These are phyloP conservation scores for Candida montana DNA, from an alignment of 805 yeast species.

Conservation along the genomic window DNA sequence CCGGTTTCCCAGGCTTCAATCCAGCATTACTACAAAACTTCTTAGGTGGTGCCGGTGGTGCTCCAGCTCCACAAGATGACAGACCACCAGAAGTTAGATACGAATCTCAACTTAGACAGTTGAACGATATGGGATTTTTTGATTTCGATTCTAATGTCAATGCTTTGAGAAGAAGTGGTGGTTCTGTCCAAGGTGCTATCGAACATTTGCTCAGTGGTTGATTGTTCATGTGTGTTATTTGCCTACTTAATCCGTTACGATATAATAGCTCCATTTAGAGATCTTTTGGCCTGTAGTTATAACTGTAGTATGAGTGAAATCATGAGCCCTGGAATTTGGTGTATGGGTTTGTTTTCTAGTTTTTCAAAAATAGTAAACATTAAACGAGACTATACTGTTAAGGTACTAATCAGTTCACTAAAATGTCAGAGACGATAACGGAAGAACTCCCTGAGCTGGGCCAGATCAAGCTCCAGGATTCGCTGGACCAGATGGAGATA, in stretches of 20 bases:
- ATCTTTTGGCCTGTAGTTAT: too few relatives aligned
- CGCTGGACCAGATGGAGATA: constrained; percentile 26
- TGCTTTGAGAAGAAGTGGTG: constrained; percentile 93
- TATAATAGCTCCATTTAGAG: too few relatives aligned
- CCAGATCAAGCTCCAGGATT: constrained; percentile 3
- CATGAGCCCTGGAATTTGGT: background rate
- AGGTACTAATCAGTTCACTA: too few relatives aligned
- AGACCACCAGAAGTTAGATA: constrained; percentile 80
- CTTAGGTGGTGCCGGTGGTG: constrained; percentile 33
- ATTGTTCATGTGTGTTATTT: background rate
- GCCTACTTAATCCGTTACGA: too few relatives aligned
- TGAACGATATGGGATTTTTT: constrained; percentile 80
- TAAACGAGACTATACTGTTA: too few relatives aligned
- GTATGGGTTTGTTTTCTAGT: background rate
- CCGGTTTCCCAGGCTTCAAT: constrained; percentile 37
- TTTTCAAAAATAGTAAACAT: too few relatives aligned
- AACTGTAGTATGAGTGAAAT: too few relatives aligned
- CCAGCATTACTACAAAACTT: constrained; percentile 43
- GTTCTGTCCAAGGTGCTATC: constrained; percentile 94
- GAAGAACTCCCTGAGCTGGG: background rate
- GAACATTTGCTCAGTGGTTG: constrained; percentile 71
- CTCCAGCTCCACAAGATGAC: constrained; percentile 35
- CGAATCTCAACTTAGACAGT: constrained; percentile 64
- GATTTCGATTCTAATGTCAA: constrained; percentile 90
- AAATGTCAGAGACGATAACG: background rate